Evolutionary conservation across 148 eudicot species (phyloP).

Genomic region (Vaccinium myrtillus): DNA sequence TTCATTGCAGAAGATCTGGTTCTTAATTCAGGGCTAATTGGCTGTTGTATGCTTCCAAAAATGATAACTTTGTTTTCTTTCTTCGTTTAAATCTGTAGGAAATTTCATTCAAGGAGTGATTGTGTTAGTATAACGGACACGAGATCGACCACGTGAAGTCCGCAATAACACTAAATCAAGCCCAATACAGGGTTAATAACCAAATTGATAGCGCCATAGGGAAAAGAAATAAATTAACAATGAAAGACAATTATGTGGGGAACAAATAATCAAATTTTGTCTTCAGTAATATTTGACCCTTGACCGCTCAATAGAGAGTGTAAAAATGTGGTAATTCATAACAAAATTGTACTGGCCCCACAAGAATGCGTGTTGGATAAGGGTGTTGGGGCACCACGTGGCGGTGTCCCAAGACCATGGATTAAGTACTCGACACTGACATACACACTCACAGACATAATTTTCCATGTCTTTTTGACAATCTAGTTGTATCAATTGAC

Average conservation of each 20-base stretch:
- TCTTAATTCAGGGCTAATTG: background rate
- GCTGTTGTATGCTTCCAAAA: background rate
- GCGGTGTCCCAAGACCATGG: too few species aligned
- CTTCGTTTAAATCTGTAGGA: background rate
- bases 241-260: background rate
- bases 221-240: background rate
- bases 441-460: background rate
- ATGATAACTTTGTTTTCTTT: background rate
- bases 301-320: background rate
- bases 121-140: background rate
- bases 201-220: background rate
- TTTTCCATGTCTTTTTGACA: background rate
- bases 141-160: background rate
- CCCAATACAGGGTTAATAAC: background rate
- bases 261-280: background rate
- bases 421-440: too few species aligned
- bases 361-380: too few species aligned
- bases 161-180: background rate
- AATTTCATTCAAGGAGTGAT: background rate
- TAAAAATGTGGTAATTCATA: background rate
- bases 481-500: background rate
- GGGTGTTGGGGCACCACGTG: too few species aligned
- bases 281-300: background rate
- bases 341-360: background rate
- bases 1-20: background rate